Percentiles rank a stretch among this genome's conserved stretches.
Evolutionary conservation across 306 rosid genomes (phyloP).

Genomic region (Acacia acuminata): DNA sequence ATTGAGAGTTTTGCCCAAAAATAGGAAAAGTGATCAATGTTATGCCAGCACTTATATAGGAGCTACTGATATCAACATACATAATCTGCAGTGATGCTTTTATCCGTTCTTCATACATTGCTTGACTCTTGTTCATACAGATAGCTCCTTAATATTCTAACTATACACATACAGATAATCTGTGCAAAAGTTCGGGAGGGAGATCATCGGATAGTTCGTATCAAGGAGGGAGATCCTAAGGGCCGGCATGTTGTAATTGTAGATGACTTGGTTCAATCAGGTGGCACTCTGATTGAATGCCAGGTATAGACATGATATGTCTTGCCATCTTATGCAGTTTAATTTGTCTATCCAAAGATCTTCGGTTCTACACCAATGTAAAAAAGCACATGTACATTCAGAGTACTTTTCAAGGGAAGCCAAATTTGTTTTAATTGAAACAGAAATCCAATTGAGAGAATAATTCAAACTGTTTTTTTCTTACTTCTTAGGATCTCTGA

Average conservation of each 20-base stretch:
- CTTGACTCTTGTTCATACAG: conserved; percentile 24
- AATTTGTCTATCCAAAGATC: conserved; percentile 1
- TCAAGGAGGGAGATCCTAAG: conserved; percentile 88
- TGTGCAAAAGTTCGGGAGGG: conserved; percentile 99
- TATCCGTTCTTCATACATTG: conserved; percentile 3
- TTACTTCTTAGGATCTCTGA: background rate
- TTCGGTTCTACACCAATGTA: background rate
- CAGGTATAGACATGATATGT: conserved; percentile 59
- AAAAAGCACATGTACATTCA: background rate
- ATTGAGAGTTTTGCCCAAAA: conserved; percentile 20
- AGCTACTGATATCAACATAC: conserved; percentile 24
- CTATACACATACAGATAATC: conserved; percentile 61
- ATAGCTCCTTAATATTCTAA: background rate
- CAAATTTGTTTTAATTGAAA: background rate
- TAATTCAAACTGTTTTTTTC: background rate
- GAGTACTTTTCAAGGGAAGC: background rate
- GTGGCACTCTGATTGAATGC: conserved; percentile 93
- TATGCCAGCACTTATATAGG: background rate
- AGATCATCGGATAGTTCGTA: conserved; percentile 83
- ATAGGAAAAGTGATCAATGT: conserved; percentile 12
- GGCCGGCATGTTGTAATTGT: conserved; percentile 93
- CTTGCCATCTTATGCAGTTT: conserved; percentile 14
- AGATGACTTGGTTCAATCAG: conserved; percentile 98
- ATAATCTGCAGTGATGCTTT: conserved; percentile 19
- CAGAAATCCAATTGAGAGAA: background rate